Evolutionary conservation across 2,329 filamentous ascomycete species (phyloP).

Genomic region (Endoconidiophora polonica): DNA sequence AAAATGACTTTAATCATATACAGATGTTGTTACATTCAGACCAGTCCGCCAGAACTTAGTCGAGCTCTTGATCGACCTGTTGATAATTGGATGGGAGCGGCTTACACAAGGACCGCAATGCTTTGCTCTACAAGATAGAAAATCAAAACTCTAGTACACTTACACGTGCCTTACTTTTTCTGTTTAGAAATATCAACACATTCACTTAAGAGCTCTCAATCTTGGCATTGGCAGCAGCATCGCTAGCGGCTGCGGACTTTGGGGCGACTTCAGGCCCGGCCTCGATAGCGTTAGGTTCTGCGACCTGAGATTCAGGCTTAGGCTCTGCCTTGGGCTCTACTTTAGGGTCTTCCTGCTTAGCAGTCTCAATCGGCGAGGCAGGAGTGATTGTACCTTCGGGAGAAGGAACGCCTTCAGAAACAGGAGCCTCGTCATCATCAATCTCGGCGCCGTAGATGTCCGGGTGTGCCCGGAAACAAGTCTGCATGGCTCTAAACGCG

Average conservation of each 20-base stretch:
- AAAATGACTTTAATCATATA: slow-evolving; percentile 4
- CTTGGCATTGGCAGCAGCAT: background rate
- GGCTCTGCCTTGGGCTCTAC: slow-evolving; percentile 18
- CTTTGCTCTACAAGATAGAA: too few relatives aligned
- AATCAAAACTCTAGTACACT: too few relatives aligned
- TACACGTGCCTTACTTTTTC: too few relatives aligned
- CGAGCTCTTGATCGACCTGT: too few relatives aligned
- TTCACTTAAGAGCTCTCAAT: background rate
- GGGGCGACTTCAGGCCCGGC: slow-evolving; percentile 8
- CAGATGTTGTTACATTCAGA: slow-evolving; percentile 10
- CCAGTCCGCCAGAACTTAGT: too few relatives aligned
- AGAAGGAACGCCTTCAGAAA: slow-evolving; percentile 18
- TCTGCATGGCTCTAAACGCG: slow-evolving; percentile 67
- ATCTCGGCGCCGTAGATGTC: slow-evolving; percentile 86
- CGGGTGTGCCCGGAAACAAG: slow-evolving; percentile 85
- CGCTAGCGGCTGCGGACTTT: background rate
- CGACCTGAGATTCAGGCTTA: slow-evolving; percentile 17
- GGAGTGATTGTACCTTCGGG: slow-evolving; percentile 4
- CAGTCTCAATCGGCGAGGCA: slow-evolving; percentile 5
- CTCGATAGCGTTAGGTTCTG: slow-evolving; percentile 2
- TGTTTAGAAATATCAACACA: too few relatives aligned
- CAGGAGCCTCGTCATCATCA: slow-evolving; percentile 47
- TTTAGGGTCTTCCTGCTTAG: slow-evolving; percentile 7
- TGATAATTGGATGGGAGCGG: too few relatives aligned
- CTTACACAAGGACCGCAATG: too few relatives aligned